These are phyloP conservation scores for Mucuna pruriens DNA, from an alignment of 306 rosid species.

Conservation along the genomic window DNA sequence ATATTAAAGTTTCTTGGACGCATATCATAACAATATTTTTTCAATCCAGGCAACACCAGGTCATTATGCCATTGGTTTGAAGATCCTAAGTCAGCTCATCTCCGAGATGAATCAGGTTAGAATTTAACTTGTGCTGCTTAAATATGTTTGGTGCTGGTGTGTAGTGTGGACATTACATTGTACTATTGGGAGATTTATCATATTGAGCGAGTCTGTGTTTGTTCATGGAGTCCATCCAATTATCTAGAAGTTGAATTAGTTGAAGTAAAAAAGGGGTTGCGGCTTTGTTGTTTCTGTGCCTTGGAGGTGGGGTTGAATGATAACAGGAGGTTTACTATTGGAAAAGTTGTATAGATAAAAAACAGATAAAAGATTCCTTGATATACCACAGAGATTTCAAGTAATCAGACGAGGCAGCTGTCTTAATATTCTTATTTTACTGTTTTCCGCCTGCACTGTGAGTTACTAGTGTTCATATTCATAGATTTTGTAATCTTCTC, in stretches of 20 bases:
- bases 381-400: background rate
- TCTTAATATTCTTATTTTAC: background rate
- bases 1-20: constrained; percentile 12
- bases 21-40: constrained; percentile 19
- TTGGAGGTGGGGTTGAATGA: background rate
- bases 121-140: constrained; percentile 27
- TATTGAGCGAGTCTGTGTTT: background rate
- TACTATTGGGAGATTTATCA: constrained; percentile 19
- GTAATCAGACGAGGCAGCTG: background rate
- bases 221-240: constrained; percentile 18
- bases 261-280: background rate
- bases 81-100: constrained; percentile 92
- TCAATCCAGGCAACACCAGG: constrained; percentile 83
- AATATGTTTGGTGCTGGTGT: constrained; percentile 35
- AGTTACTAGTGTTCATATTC: background rate
- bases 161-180: background rate
- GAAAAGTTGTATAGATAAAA: background rate
- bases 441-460: background rate
- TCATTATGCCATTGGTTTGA: constrained; percentile 94
- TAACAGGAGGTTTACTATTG: background rate
- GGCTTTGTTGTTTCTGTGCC: background rate
- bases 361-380: constrained; percentile 2
- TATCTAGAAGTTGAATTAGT: background rate
- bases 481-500: background rate
- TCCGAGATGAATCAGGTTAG: constrained; percentile 99